Evolutionary conservation across 129 eudicot species (phyloP).

Genomic region (sunflower (Helianthus annuus)): DNA sequence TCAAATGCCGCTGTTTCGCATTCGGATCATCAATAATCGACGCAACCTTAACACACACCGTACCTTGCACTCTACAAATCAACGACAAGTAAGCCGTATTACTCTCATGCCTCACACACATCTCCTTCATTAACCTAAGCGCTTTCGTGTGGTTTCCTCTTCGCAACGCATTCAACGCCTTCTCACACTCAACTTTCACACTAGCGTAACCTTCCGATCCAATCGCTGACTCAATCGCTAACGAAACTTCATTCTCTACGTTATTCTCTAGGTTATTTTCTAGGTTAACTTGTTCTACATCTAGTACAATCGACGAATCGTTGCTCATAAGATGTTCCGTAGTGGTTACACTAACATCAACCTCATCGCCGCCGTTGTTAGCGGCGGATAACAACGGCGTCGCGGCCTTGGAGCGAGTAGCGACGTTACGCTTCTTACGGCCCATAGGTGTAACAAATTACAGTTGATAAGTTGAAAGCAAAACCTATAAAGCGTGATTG

Average conservation of each 20-base stretch:
- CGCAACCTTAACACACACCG: constrained; percentile 74
- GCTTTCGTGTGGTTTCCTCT: constrained; percentile 82
- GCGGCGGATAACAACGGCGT: constrained; percentile 10
- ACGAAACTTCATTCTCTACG: constrained; percentile 29
- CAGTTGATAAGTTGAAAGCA: constrained; percentile 19
- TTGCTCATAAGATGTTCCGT: constrained; percentile 17
- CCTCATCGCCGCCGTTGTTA: constrained; percentile 23
- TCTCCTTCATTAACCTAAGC: constrained; percentile 77
- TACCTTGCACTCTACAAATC: constrained; percentile 72
- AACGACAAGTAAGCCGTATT: constrained; percentile 52
- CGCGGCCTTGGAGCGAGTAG: constrained; percentile 57
- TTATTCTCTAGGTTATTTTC: constrained; percentile 6
- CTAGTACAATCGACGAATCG: constrained; percentile 22
- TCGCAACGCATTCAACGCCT: constrained; percentile 65
- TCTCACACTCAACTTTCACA: constrained; percentile 78
- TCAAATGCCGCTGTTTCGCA: constrained; percentile 60
- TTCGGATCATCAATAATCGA: constrained; percentile 59
- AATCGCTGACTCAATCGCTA: constrained; percentile 32
- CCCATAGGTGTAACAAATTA: constrained; percentile 52
- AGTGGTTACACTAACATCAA: constrained; percentile 16
- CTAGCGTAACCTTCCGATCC: constrained; percentile 42
- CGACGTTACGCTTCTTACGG: constrained; percentile 75
- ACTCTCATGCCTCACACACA: constrained; percentile 46
- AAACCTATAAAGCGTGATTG: constrained; percentile 24
- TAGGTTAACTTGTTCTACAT: constrained; percentile 23